phyloP scores from a whole-genome alignment of 768 basidiomycete species.

The Boletellus sp. region DNA sequence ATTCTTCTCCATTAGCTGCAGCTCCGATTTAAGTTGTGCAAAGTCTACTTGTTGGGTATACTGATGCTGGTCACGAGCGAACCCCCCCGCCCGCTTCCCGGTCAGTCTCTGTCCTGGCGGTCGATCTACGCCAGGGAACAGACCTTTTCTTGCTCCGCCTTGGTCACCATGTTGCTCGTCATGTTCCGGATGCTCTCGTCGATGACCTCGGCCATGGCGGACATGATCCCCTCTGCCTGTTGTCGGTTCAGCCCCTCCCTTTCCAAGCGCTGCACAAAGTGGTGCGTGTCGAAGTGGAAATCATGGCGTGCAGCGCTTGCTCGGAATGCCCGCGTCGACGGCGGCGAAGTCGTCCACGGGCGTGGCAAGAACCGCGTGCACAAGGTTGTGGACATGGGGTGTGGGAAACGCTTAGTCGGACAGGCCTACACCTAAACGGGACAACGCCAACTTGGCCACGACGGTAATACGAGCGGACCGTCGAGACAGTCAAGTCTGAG shows the following conservation, averaged over 20 bases:
- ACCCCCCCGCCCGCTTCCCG: neutral
- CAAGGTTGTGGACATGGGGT: slow-evolving; percentile 12
- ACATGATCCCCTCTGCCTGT: slow-evolving; percentile 97
- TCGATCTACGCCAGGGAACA: slow-evolving; percentile 11
- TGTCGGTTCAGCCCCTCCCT: slow-evolving; percentile 83
- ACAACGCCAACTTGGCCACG: neutral
- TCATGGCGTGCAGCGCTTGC: slow-evolving; percentile 31
- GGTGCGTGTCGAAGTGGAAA: slow-evolving; percentile 95
- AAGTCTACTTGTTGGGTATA: slow-evolving; percentile 97
- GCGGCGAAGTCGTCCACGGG: neutral
- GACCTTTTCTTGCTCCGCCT: slow-evolving; percentile 95
- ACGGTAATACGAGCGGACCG: slow-evolving; percentile 19
- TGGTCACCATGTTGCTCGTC: slow-evolving; percentile 94
- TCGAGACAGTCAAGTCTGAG: neutral
- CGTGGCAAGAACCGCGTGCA: slow-evolving; percentile 9
- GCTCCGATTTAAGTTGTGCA: slow-evolving; percentile 92
- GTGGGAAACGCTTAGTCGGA: slow-evolving; percentile 18
- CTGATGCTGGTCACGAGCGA: slow-evolving; percentile 54
- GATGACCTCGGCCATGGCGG: slow-evolving; percentile 93
- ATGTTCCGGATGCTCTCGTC: slow-evolving; percentile 96
- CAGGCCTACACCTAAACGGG: neutral
- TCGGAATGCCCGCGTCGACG: slow-evolving; percentile 25
- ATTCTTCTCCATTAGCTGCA: slow-evolving; percentile 95
- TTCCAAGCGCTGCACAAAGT: slow-evolving; percentile 88
- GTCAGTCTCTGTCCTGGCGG: slow-evolving; percentile 4